phyloP scores from a whole-genome alignment of 2,329 filamentous ascomycete species.

The Penicillium occitanis region DNA sequence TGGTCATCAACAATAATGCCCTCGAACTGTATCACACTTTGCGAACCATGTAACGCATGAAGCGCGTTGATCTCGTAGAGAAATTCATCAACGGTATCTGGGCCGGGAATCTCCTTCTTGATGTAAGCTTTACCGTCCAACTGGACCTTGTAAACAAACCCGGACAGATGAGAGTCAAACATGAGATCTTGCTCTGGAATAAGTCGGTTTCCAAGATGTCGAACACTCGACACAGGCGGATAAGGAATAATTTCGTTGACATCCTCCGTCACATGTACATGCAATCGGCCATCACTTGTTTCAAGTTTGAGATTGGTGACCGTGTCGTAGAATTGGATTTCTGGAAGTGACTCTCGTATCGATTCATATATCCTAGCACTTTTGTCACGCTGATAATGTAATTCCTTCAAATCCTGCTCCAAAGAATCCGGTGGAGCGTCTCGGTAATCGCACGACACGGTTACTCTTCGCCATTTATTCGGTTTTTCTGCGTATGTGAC shows the following conservation, averaged over 20 bases:
- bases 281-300: conserved; percentile 80
- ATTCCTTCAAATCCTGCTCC: conserved; percentile 74
- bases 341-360: conserved; percentile 84
- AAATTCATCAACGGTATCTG: conserved; percentile 93
- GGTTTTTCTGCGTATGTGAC: conserved; percentile 85
- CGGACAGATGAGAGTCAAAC: conserved; percentile 91
- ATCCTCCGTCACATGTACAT: conserved; percentile 98
- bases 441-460: conserved; percentile 90
- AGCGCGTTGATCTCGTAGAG: conserved; percentile 96
- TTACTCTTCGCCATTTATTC: conserved; percentile 80
- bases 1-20: conserved; percentile 83
- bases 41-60: conserved; percentile 69
- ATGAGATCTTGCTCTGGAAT: conserved; percentile 71
- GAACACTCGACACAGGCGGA: conserved; percentile 69
- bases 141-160: conserved; percentile 92
- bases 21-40: conserved; percentile 79
- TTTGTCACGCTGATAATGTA: conserved; percentile 87
- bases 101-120: conserved; percentile 97
- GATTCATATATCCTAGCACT: conserved; percentile 90
- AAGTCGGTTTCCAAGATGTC: conserved; percentile 61
- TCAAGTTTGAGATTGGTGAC: conserved; percentile 95
- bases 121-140: conserved; percentile 70
- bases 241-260: conserved; percentile 91
- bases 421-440: conserved; percentile 76
- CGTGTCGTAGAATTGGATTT: conserved; percentile 94